Conservation (phyloP, 192 early-diverging fungal species). For the Oehlia diaphana region DNA sequence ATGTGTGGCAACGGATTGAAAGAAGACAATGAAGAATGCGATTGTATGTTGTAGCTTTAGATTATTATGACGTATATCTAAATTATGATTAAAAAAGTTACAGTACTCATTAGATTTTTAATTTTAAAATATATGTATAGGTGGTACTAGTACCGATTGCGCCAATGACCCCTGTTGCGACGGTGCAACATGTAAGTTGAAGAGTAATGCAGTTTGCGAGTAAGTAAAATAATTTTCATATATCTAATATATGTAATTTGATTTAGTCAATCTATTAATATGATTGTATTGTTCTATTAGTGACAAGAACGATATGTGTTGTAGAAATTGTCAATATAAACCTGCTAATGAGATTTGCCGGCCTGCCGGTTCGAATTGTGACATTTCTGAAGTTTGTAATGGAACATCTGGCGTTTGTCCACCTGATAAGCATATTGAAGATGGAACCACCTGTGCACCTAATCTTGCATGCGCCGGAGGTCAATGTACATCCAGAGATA, state of each 20-base stretch:
- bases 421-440: slow-evolving; percentile 56
- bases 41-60: slow-evolving; percentile 59
- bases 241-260: neutral
- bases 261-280: neutral
- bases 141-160: slow-evolving; percentile 60
- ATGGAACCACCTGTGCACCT: slow-evolving; percentile 69
- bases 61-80: no score
- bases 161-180: slow-evolving; percentile 83
- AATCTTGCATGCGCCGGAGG: slow-evolving; percentile 66
- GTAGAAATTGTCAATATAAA: slow-evolving; percentile 64
- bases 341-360: slow-evolving; percentile 67
- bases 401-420: slow-evolving; percentile 76
- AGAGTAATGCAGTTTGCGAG: slow-evolving; percentile 71
- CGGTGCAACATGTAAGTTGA: slow-evolving; percentile 77
- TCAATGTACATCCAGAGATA: slow-evolving; percentile 71
- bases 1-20: slow-evolving; percentile 96
- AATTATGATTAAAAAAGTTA: no score
- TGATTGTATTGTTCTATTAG: slow-evolving; percentile 32
- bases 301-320: slow-evolving; percentile 84
- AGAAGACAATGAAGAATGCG: slow-evolving; percentile 89
- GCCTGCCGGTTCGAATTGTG: slow-evolving; percentile 75
- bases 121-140: neutral
- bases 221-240: slow-evolving; percentile 15
- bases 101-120: neutral
- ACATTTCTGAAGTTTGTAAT: slow-evolving; percentile 74